phyloP scores from a whole-genome alignment of 2,329 filamentous ascomycete genomes.

The Hymenoscyphus salicellus region DNA sequence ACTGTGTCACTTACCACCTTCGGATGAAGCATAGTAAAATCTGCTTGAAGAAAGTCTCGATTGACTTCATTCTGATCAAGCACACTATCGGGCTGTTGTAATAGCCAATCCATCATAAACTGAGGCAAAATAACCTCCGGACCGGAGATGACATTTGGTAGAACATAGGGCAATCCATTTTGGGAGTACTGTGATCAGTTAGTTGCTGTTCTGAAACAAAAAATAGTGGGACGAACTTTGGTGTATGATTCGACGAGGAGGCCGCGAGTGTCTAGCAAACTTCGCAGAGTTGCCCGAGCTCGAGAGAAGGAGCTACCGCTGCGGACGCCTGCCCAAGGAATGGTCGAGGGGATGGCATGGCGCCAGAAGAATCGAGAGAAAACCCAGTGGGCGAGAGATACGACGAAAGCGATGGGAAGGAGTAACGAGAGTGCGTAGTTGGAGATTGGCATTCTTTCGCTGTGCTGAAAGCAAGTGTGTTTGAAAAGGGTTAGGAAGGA shows the following conservation, averaged over 20 bases:
- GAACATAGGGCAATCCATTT: slow-evolving; percentile 41
- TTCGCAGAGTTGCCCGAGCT: slow-evolving; percentile 19
- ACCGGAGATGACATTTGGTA: slow-evolving; percentile 42
- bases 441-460: neutral
- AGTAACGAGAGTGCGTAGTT: neutral
- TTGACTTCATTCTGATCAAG: slow-evolving; percentile 39
- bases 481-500: neutral
- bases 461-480: neutral
- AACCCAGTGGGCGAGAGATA: slow-evolving; percentile 9
- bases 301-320: slow-evolving; percentile 14
- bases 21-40: slow-evolving; percentile 35
- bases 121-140: slow-evolving; percentile 45
- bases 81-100: slow-evolving; percentile 40
- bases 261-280: slow-evolving; percentile 20
- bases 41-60: slow-evolving; percentile 39
- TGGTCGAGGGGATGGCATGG: slow-evolving; percentile 11
- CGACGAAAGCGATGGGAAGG: neutral
- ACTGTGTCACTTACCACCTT: slow-evolving; percentile 35
- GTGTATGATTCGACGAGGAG: slow-evolving; percentile 24
- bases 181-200: slow-evolving; percentile 40
- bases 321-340: slow-evolving; percentile 23
- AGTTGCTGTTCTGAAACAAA: neutral
- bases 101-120: slow-evolving; percentile 41
- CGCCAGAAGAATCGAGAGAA: slow-evolving; percentile 21
- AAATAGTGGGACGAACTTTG: slow-evolving; percentile 18